Evolutionary conservation across 208 protist genomes (phyloP), one percentile per base, ranked within the genome.

Genomic region (Pavlovales sp.): DNA sequence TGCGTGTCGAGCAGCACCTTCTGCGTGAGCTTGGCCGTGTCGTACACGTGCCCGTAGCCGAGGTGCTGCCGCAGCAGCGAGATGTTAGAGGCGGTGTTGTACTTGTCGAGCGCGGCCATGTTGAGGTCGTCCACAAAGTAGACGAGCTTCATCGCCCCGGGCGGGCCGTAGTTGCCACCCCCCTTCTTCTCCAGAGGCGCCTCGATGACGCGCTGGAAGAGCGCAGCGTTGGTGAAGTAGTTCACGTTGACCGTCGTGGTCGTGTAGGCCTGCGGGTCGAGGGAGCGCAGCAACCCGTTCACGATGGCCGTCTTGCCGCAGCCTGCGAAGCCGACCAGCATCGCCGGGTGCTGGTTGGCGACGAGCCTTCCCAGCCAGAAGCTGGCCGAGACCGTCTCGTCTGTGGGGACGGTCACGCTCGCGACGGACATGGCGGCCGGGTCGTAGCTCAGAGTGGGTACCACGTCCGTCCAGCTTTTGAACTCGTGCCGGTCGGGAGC

Each of bases 101-200:
- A 99, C 90, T 97, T 97, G 93, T 99, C 98, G 38, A 98, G 96
- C 67, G 94, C 93, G 75, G 97, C 97, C 97, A 99, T 99, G 94
- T 99, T 99, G 90, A 99, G 94, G 91, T 99, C 98, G 90, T 99
- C 98, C 39, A 99, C 91, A 92, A 98, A 99, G 93, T 97, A 98
- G 78, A 99, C 95, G 4, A 98, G 94, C 91, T 97, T 98, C 93
- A 97, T 98, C 44, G 94, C 95, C 89, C 97, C 98, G 81, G 96
- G 95, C 46, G 98, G 98, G n/a, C 96, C 97, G 89, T 96, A 99
- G 37, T 95, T 96, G n/a, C 94, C 93, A 71, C 97, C 97, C 34
- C 95, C 96, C 84, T 97, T 97, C 94, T 98, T 99, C 91, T 98
- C 97, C 41, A 99, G 92, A 36, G 95, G 95, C 80, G 96, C 94